Evolutionary conservation across 169 alveolate species (phyloP), one percentile per base, ranked within the genome.

Genomic region (Ichthyophthirius multifiliis): DNA sequence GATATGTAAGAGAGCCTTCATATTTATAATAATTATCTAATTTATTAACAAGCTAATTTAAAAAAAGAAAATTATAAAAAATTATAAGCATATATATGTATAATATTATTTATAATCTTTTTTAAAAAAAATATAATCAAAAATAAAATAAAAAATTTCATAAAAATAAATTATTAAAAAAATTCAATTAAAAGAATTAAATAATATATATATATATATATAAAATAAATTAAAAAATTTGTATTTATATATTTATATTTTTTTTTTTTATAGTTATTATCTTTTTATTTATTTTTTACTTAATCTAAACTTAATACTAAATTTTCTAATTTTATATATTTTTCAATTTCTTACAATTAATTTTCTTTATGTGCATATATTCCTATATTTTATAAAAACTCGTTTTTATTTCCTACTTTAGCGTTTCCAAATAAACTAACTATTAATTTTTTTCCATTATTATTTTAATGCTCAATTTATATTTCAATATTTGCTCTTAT

Each of bases 1-100:
- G 92, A 27, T 90, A 83, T 2, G 95, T 87, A 37, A 90, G 48
- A 31, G 92, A 82, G 12, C 95, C 95, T 84, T 87, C 76, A 75
- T 90, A 90, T 55, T 39, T 55, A 23, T 55, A 55, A 55, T 15
- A 55, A 27, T 39, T 55, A 27, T 55, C 71, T 20, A 55, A 20
- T 1, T 34, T 27, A 55, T 55, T 39, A 3, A 39, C 18, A 7
- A 55, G 18, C 71, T 55, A 27, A 27, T 55, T 20, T 0, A 27
- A 10, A 5, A 0, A 55, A n/a, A n/a, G n/a, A n/a, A n/a, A n/a
- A n/a, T n/a, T n/a, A n/a, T n/a, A n/a, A n/a, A n/a, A n/a, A n/a
- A n/a, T n/a, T n/a, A n/a, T n/a, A n/a, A n/a, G n/a, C n/a, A n/a
- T n/a, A n/a, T n/a, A n/a, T n/a, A n/a, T n/a, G n/a, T n/a, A n/a